These are phyloP conservation scores for Nymphaea thermarum DNA, from an alignment of 164 flowering plant species.

Conservation along the genomic window DNA sequence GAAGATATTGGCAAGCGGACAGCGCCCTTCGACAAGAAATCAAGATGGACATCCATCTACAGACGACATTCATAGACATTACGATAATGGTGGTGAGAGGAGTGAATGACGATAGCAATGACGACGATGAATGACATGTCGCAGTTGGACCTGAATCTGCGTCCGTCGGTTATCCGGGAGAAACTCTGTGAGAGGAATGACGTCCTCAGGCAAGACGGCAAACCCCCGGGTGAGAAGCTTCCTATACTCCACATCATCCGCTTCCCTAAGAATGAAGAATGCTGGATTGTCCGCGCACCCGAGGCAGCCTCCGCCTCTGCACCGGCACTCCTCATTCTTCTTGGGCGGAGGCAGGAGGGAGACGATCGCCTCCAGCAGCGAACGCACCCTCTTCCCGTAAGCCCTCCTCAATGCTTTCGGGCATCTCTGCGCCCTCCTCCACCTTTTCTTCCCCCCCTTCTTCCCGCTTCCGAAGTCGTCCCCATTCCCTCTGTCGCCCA, in stretches of 20 bases:
- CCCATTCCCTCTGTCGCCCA: too few relatives aligned
- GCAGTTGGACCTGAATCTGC: not conserved
- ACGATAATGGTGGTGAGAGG: too few relatives aligned
- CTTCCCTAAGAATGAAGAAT: not conserved
- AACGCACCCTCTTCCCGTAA: too few relatives aligned
- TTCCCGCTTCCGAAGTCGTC: too few relatives aligned
- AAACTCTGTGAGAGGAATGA: not conserved
- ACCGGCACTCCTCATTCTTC: not conserved
- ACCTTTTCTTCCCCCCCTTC: too few relatives aligned
- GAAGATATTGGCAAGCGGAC: too few relatives aligned
- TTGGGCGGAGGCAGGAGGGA: not conserved
- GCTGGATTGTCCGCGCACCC: not conserved
- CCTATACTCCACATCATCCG: not conserved
- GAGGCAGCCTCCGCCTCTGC: not conserved
- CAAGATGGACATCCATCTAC: too few relatives aligned
- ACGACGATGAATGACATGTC: not conserved
- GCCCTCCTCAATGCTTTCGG: too few relatives aligned
- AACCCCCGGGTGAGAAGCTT: not conserved
- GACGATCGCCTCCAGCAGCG: too few relatives aligned
- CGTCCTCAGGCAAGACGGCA: not conserved
- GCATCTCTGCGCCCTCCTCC: too few relatives aligned
- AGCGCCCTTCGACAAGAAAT: too few relatives aligned
- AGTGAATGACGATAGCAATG: not conserved
- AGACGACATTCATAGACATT: too few relatives aligned
- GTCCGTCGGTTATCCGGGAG: not conserved